Conservation (phyloP, 2,329 filamentous ascomycete genomes). For the Arthrobotrys sinensis region DNA sequence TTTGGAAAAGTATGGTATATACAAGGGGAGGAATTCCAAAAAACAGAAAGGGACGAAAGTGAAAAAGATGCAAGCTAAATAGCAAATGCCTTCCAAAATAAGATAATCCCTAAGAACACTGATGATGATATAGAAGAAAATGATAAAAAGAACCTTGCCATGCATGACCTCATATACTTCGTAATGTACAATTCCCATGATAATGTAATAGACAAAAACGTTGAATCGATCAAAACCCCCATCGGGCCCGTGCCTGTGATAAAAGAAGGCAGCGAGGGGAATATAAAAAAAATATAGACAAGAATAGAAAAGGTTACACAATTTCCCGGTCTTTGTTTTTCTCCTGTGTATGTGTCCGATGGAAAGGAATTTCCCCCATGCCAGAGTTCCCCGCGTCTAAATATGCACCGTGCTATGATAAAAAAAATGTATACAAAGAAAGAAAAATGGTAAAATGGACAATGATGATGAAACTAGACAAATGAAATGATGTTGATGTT, state of each 20-base stretch:
- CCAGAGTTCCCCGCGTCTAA: constrained; percentile 27
- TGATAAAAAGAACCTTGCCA: constrained; percentile 10
- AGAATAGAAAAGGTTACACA: constrained; percentile 46
- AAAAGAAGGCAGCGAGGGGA: not conserved
- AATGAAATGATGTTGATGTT: constrained; percentile 21
- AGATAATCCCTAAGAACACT: constrained; percentile 15
- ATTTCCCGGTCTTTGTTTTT: constrained; percentile 10
- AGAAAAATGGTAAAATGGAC: constrained; percentile 13
- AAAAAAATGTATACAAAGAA: constrained; percentile 28
- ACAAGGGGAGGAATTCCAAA: not conserved
- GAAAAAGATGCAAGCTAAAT: not conserved
- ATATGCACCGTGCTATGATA: constrained; percentile 42
- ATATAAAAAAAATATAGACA: constrained; percentile 49
- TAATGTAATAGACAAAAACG: constrained; percentile 15
- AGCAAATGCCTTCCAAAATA: constrained; percentile 1
- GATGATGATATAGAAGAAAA: not conserved
- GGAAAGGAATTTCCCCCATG: constrained; percentile 21
- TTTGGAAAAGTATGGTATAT: constrained; percentile 19
- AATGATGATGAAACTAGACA: constrained; percentile 11
- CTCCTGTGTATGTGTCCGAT: constrained; percentile 19
- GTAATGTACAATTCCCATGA: constrained; percentile 46
- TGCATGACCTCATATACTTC: constrained; percentile 49
- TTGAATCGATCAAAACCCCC: constrained; percentile 3
- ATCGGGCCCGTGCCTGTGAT: not conserved
- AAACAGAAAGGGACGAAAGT: not conserved